A percentile compares a stretch with the other conserved stretches of the same genome.
phyloP scores from a whole-genome alignment of 2,329 filamentous ascomycete species.

The Colletotrichum sp. region DNA sequence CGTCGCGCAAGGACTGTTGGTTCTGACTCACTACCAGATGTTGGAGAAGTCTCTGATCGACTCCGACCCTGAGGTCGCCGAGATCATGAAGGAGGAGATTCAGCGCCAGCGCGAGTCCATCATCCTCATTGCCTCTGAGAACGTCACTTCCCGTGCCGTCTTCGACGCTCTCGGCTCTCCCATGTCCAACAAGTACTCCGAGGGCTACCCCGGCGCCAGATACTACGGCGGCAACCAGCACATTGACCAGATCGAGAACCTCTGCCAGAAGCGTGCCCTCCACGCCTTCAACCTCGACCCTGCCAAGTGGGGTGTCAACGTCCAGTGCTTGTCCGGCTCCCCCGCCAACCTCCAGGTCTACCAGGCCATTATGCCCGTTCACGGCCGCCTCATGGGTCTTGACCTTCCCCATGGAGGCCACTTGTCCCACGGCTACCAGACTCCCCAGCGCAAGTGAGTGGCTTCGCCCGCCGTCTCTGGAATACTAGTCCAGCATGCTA shows the following conservation, averaged over 20 bases:
- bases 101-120: constrained; percentile 98
- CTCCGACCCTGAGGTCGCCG: constrained; percentile 90
- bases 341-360: constrained; percentile 98
- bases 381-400: constrained; percentile 96
- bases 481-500: background rate
- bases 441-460: constrained; percentile 83
- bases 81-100: constrained; percentile 97
- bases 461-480: no score
- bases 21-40: constrained; percentile 64
- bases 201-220: constrained; percentile 96
- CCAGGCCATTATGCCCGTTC: constrained; percentile 94
- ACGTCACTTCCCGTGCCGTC: constrained; percentile 97
- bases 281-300: constrained; percentile 87
- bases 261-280: constrained; percentile 93
- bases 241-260: constrained; percentile 94
- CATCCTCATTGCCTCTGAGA: constrained; percentile 98
- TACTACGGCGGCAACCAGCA: constrained; percentile 99
- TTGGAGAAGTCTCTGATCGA: constrained; percentile 95
- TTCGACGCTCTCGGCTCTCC: constrained; percentile 95
- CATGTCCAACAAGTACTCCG: constrained; percentile 99
- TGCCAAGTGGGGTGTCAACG: constrained; percentile 97
- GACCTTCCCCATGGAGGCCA: constrained; percentile 95
- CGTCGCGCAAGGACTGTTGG: constrained; percentile 30
- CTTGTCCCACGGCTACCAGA: constrained; percentile 97
- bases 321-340: constrained; percentile 90